These are phyloP conservation scores for Aspergillus sparsus DNA, from an alignment of 495 filamentous ascomycete genomes.

Conservation along the genomic window DNA sequence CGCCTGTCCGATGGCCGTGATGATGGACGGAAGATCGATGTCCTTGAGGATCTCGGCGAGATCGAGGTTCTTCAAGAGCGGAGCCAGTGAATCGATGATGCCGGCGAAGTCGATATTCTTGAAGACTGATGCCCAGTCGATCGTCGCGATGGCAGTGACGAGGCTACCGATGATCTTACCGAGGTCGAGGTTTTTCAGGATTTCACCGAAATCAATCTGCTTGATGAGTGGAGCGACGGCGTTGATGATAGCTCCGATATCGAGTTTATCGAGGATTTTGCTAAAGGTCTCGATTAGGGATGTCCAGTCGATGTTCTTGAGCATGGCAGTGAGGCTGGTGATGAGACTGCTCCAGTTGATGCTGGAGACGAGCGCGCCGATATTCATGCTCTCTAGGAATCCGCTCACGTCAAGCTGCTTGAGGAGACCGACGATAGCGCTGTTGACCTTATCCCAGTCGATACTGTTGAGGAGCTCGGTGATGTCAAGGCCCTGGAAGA, in stretches of 20 bases:
- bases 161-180: not conserved
- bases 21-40: not conserved
- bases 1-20: not conserved
- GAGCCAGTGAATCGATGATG: not conserved
- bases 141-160: not conserved
- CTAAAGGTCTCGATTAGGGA: not conserved
- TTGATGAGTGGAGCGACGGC: not conserved
- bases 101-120: not conserved
- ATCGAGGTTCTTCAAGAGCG: not conserved
- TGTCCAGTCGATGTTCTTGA: conserved; percentile 6
- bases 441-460: not conserved
- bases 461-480: conserved; percentile 4
- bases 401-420: not conserved
- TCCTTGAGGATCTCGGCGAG: not conserved
- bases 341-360: conserved; percentile 8
- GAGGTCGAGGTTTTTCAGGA: conserved; percentile 16
- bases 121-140: not conserved
- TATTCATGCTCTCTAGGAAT: not conserved
- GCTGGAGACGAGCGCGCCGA: not conserved
- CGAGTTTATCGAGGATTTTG: not conserved
- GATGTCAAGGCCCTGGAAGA: not conserved
- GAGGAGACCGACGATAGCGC: not conserved
- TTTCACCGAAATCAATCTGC: not conserved
- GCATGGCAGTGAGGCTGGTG: conserved; percentile 1
- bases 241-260: conserved; percentile 10